phyloP scores from a whole-genome alignment of 495 filamentous ascomycete genomes.

The Penicillium macrosclerotiorum region DNA sequence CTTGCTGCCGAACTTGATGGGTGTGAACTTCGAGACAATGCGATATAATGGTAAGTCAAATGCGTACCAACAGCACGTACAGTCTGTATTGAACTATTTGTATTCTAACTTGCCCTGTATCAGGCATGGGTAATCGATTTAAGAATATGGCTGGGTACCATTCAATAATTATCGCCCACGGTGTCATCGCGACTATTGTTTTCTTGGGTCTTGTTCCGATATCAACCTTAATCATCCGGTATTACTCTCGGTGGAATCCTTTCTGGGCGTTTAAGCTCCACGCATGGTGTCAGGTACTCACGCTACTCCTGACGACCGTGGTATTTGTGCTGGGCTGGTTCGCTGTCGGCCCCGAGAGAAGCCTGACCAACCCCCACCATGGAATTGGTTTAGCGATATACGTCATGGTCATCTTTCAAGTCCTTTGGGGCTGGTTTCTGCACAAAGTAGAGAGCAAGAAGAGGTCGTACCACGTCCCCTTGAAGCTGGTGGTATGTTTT shows the following conservation, averaged over 20 bases:
- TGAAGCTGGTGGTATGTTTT: conserved; percentile 66
- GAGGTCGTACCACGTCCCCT: conserved; percentile 53
- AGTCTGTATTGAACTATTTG: no score
- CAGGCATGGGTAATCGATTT: conserved; percentile 93
- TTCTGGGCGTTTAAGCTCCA: conserved; percentile 72
- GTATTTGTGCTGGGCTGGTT: conserved; percentile 32
- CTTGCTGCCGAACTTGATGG: conserved; percentile 80
- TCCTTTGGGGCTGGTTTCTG: conserved; percentile 72
- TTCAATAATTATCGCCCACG: conserved; percentile 76
- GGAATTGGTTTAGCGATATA: conserved; percentile 92
- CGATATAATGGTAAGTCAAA: conserved; percentile 82
- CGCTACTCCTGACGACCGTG: conserved; percentile 37
- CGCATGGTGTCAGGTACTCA: conserved; percentile 82
- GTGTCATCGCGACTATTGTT: conserved; percentile 78
- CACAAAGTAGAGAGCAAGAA: conserved; percentile 61
- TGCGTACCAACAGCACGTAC: no score
- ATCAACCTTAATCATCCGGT: conserved; percentile 75
- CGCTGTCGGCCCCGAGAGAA: conserved; percentile 51
- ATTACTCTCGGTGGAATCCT: conserved; percentile 60
- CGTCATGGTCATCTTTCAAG: conserved; percentile 76
- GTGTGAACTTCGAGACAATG: conserved; percentile 91
- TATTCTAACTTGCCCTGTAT: conserved; percentile 10
- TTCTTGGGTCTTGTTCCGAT: conserved; percentile 82
- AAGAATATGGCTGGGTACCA: conserved; percentile 72
- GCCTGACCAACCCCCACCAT: conserved; percentile 90